Evolutionary conservation across 345 rosid species (phyloP).

Genomic region (Acer negundo): DNA sequence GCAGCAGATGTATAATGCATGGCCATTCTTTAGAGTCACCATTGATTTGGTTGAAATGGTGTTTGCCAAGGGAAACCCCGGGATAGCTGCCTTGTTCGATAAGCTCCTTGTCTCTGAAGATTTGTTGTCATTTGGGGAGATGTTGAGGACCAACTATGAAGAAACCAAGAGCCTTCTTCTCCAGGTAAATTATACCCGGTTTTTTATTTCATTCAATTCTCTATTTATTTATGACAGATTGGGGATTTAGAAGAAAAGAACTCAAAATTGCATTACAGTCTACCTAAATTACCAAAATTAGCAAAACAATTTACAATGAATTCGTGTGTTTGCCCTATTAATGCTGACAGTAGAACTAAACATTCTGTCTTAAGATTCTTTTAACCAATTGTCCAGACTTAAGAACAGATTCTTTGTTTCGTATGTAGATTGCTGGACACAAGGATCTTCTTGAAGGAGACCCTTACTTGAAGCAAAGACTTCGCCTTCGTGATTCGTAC

Average conservation of each 20-base stretch:
- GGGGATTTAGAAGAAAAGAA: no score
- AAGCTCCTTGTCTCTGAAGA: conserved; percentile 88
- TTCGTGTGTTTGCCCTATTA: no score
- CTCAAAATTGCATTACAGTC: no score
- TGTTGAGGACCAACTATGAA: conserved; percentile 65
- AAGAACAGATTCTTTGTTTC: not conserved
- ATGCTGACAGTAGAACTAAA: no score
- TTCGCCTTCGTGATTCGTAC: conserved; percentile 88
- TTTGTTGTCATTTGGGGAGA: conserved; percentile 74
- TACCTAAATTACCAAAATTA: no score
- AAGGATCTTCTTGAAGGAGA: conserved; percentile 96
- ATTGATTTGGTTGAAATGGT: conserved; percentile 98
- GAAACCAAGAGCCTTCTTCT: conserved; percentile 87
- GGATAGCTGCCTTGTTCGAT: conserved; percentile 83
- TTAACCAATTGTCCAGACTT: not conserved
- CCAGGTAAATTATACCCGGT: conserved; percentile 49
- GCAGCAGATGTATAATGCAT: conserved; percentile 80
- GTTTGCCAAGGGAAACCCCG: conserved; percentile 97
- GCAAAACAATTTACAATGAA: no score
- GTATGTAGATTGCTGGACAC: conserved; percentile 84
- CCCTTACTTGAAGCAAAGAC: conserved; percentile 92
- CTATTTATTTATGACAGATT: no score
- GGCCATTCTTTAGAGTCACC: conserved; percentile 98
- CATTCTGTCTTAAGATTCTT: no score
- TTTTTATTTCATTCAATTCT: no score